Conservation (phyloP, 2,329 filamentous ascomycete genomes). For the Calonectria ilicicola region DNA sequence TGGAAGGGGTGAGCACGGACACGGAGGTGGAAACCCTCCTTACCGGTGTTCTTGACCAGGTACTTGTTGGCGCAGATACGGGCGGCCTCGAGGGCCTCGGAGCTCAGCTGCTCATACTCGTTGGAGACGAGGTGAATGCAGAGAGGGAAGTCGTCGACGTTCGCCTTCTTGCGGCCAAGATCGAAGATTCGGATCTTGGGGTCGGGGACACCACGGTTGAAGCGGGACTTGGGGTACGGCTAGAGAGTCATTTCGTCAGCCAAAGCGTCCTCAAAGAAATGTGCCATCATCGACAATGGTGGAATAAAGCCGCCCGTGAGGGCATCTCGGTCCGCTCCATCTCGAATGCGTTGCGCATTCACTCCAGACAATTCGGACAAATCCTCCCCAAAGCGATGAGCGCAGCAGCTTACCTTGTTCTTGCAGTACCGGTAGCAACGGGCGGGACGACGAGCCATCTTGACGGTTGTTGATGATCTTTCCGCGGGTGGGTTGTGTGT, state of each 20-base stretch:
- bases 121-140: constrained; percentile 99
- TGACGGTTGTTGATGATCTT: constrained; percentile 71
- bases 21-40: constrained; percentile 81
- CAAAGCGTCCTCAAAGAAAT: constrained; percentile 2
- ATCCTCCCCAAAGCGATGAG: constrained; percentile 20
- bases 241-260: constrained; percentile 50
- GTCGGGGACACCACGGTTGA: constrained; percentile 98
- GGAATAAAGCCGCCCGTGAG: constrained; percentile 1
- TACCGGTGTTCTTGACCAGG: constrained; percentile 78
- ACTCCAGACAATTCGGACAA: constrained; percentile 25
- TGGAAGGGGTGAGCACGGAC: constrained; percentile 98
- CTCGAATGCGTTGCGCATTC: constrained; percentile 15
- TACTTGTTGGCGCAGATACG: constrained; percentile 99
- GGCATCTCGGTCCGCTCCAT: constrained; percentile 23
- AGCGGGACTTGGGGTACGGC: constrained; percentile 99
- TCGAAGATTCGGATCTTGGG: constrained; percentile 96
- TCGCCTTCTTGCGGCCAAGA: constrained; percentile 97
- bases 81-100: constrained; percentile 98
- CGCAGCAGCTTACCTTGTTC: constrained; percentile 87
- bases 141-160: constrained; percentile 99
- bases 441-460: constrained; percentile 99
- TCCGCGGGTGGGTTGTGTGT: constrained; percentile 52
- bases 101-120: constrained; percentile 99
- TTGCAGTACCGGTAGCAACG: constrained; percentile 99
- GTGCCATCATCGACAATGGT: constrained; percentile 15